Conservation (phyloP, 2,329 filamentous ascomycete species). For the Aspergillus ochraceoroseus region DNA sequence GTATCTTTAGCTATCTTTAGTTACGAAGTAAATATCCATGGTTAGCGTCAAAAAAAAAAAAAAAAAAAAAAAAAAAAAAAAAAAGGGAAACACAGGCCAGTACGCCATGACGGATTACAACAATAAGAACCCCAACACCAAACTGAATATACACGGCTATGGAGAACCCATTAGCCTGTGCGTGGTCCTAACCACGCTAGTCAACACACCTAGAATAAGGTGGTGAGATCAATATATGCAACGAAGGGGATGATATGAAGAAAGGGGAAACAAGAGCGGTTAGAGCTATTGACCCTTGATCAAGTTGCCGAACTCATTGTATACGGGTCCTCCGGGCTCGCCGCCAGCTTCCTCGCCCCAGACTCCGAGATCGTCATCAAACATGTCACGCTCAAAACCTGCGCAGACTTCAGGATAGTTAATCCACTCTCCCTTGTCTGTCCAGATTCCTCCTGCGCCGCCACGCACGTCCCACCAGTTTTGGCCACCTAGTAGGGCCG, state of each 20-base stretch:
- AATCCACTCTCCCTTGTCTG: conserved; percentile 47
- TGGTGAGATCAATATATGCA: conserved; percentile 12
- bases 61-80: background rate
- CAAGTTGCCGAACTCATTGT: conserved; percentile 38
- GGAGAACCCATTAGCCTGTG: background rate
- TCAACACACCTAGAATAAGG: background rate
- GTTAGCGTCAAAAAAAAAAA: background rate
- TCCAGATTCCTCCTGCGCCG: conserved; percentile 53
- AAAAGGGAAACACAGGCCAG: background rate
- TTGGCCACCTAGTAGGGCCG: conserved; percentile 45
- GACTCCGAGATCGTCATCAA: conserved; percentile 45
- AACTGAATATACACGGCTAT: background rate
- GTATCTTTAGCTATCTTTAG: conserved; percentile 9
- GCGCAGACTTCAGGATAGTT: conserved; percentile 48
- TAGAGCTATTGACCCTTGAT: conserved; percentile 33
- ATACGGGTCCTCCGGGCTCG: conserved; percentile 30
- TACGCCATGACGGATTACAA: conserved; percentile 6
- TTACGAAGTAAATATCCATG: too few species aligned
- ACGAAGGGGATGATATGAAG: background rate
- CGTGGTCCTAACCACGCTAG: background rate
- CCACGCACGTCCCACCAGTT: conserved; percentile 49
- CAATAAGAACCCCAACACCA: conserved; percentile 1
- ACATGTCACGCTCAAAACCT: conserved; percentile 44
- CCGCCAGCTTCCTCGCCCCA: conserved; percentile 38
- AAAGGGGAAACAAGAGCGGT: background rate